Evolutionary conservation across 2,329 filamentous ascomycete species (phyloP).

Genomic region (Calycina marina): DNA sequence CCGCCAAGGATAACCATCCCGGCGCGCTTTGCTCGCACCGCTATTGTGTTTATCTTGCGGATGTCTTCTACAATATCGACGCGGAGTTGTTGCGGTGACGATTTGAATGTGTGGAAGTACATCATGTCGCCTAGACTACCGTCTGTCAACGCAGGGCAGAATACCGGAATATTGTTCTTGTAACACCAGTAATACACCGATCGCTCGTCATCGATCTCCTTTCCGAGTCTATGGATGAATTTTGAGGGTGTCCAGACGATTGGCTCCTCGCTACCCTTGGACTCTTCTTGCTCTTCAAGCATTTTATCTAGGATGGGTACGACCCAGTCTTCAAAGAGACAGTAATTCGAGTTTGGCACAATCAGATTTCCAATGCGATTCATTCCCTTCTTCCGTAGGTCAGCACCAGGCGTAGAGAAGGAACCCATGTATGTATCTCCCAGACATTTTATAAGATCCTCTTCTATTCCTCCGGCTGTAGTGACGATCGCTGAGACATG

Average conservation of each 20-base stretch:
- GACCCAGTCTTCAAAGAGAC: conserved; percentile 94
- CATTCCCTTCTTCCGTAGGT: conserved; percentile 69
- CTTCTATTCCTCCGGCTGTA: conserved; percentile 87
- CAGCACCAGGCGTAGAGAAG: conserved; percentile 64
- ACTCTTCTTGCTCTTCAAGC: conserved; percentile 83
- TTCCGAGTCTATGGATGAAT: conserved; percentile 76
- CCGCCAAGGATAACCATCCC: conserved; percentile 95
- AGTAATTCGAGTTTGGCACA: conserved; percentile 95
- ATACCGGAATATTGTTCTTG: conserved; percentile 92
- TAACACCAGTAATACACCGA: conserved; percentile 93
- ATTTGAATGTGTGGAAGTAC: conserved; percentile 93
- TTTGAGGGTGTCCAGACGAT: conserved; percentile 90
- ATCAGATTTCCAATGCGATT: conserved; percentile 94
- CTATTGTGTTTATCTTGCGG: conserved; percentile 79
- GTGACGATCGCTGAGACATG: conserved; percentile 91
- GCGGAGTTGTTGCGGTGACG: conserved; percentile 65
- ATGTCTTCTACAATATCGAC: conserved; percentile 94
- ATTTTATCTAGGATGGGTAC: conserved; percentile 89
- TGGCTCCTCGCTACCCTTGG: conserved; percentile 51
- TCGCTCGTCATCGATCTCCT: conserved; percentile 83
- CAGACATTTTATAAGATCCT: conserved; percentile 97
- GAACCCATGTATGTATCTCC: conserved; percentile 85
- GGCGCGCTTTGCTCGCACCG: conserved; percentile 71
- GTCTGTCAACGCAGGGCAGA: conserved; percentile 91
- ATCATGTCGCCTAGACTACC: conserved; percentile 95